phyloP scores from a whole-genome alignment of 768 basidiomycete genomes.

The Leucocoprinus leucothites region DNA sequence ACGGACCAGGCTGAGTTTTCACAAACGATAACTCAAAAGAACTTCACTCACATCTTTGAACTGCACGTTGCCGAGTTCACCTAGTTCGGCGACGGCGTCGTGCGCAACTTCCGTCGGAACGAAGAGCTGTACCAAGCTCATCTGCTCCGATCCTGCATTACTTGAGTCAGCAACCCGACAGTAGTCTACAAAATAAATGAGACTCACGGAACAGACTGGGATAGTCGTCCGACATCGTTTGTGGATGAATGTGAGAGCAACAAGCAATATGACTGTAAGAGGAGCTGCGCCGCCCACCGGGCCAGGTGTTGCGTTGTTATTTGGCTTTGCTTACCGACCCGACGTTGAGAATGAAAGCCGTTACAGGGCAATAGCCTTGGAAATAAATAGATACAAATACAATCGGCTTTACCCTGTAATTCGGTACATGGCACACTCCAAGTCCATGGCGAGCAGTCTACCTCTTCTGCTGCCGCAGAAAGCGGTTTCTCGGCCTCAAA shows the following conservation, averaged over 20 bases:
- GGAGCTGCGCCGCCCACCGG: not conserved
- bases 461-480: conserved; percentile 55
- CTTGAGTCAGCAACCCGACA: conserved; percentile 6
- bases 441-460: conserved; percentile 27
- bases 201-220: conserved; percentile 80
- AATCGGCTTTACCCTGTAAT: too few species aligned
- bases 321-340: conserved; percentile 1
- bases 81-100: conserved; percentile 92
- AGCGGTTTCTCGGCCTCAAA: conserved; percentile 30
- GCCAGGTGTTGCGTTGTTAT: not conserved
- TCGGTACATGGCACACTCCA: not conserved
- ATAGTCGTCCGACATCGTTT: conserved; percentile 71
- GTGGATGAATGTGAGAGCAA: not conserved
- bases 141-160: conserved; percentile 84
- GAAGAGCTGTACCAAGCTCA: conserved; percentile 97
- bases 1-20: conserved; percentile 1
- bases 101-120: conserved; percentile 97
- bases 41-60: conserved; percentile 83
- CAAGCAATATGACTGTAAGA: not conserved
- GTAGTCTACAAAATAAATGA: not conserved
- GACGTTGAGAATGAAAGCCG: not conserved
- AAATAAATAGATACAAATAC: not conserved
- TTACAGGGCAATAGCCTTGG: not conserved
- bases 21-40: not conserved
- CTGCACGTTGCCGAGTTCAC: conserved; percentile 92